A percentile compares a stretch with the other conserved stretches of the same genome.
Conservation (phyloP, 768 basidiomycete genomes). For the Naematelia encephala region DNA sequence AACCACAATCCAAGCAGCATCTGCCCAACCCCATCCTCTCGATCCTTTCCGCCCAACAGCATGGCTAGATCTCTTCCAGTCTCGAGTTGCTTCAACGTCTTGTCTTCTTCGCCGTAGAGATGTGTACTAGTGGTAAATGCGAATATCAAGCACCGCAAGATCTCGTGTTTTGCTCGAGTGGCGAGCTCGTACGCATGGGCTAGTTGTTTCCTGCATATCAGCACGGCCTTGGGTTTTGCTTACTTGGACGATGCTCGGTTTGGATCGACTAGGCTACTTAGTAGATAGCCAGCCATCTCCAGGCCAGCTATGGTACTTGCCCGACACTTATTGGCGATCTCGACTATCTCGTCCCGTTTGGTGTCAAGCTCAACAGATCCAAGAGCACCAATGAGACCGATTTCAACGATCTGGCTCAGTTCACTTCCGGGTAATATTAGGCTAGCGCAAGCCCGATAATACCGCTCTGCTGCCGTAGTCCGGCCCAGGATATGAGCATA, state of each 20-base stretch:
- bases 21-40: constrained; percentile 36
- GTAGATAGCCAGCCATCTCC: constrained; percentile 21
- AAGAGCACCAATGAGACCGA: constrained; percentile 19
- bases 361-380: constrained; percentile 7
- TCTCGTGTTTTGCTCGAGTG: constrained; percentile 25
- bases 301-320: constrained; percentile 24
- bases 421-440: constrained; percentile 25
- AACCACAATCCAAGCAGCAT: constrained; percentile 36
- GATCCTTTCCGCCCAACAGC: constrained; percentile 35
- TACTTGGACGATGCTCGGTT: constrained; percentile 33
- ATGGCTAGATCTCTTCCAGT: constrained; percentile 29
- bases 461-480: constrained; percentile 15
- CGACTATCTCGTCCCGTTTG: constrained; percentile 5
- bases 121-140: constrained; percentile 38
- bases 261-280: constrained; percentile 29
- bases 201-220: constrained; percentile 29
- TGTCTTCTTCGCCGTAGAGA: constrained; percentile 27
- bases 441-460: constrained; percentile 20
- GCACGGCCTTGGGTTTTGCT: constrained; percentile 10
- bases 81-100: constrained; percentile 33
- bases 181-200: constrained; percentile 32
- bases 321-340: constrained; percentile 19
- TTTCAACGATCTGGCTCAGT: constrained; percentile 26
- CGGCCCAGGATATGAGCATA: constrained; percentile 27
- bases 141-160: constrained; percentile 34